phyloP scores from a whole-genome alignment of 1,284 basidiomycete species.

The Austroboletus niveus region DNA sequence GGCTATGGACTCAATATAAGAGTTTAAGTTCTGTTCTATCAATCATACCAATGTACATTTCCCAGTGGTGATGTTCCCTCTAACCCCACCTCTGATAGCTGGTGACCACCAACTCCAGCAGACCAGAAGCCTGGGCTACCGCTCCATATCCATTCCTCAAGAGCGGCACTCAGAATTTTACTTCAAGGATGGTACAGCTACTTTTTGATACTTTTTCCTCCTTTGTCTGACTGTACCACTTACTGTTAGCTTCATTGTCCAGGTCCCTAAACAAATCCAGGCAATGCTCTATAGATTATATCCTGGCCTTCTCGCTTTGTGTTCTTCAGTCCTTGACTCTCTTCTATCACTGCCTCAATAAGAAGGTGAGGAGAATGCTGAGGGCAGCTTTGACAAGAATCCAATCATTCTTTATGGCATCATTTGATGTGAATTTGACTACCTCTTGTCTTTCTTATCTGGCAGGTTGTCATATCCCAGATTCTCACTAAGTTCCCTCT shows the following conservation, averaged over 20 bases:
- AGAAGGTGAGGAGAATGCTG: background rate
- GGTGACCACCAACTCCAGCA: too few relatives aligned
- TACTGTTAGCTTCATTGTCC: too few relatives aligned
- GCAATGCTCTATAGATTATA: conserved; percentile 4
- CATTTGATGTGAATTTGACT: conserved; percentile 6
- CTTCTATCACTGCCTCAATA: conserved; percentile 6
- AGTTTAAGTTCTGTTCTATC: too few relatives aligned
- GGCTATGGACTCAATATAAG: too few relatives aligned
- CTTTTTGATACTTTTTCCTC: background rate
- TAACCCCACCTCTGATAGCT: too few relatives aligned
- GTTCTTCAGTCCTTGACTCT: background rate
- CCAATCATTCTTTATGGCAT: conserved; percentile 6
- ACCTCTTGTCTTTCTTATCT: conserved; percentile 6
- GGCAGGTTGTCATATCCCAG: too few relatives aligned
- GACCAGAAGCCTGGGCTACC: too few relatives aligned
- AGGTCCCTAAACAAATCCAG: background rate
- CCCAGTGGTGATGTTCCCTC: too few relatives aligned
- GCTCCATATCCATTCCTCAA: background rate
- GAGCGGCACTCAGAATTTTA: background rate
- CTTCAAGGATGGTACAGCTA: background rate
- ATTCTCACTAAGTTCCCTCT: too few relatives aligned
- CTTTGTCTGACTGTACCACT: too few relatives aligned
- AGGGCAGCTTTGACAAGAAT: conserved; percentile 2
- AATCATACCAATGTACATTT: too few relatives aligned
- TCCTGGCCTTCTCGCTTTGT: conserved; percentile 6